Base-by-base conservation (phyloP, 129 eudicot species). In the Pseudognaphalium luteoalbum region DNA sequence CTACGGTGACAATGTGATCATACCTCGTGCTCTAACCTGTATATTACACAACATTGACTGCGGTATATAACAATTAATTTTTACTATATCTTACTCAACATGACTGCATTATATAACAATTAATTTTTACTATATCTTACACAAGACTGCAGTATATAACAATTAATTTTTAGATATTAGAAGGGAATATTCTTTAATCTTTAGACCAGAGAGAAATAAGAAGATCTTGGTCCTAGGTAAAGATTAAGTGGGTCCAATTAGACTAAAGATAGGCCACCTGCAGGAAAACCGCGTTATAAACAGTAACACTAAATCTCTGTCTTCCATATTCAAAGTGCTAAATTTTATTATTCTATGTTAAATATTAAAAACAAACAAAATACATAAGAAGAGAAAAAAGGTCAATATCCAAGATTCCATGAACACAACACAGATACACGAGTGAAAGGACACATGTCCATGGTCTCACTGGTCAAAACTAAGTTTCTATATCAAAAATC, bases 221-320 rank as follows among this genome's bases (percentile, higher is more conserved):
- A 50, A 21, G 58, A 57, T 12, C 34, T 10, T 71, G 28, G 67
- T 79, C 78, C 73, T 64, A 79, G 68, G 58, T 28, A 50, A 72
- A 72, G 78, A 79, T 71, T 50, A 37, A 34, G 83, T 74, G 76
- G 84, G 15, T 16, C 80, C 80, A 75, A 65, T 47, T 28, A 61
- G 73, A 75, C 3, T 65, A 61, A 50, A 19, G 71, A 69, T 15
- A 68, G 30, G 80, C 65, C 81, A 81, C 77, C 81, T 81, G 72
- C 75, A 70, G 44, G 59, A 66, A 81, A 74, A 58, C 76, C 84
- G 84, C 76, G 84, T 81, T 51, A 75, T 17, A 68, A 81, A 81
- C 80, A 81, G 84, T 70, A 62, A 21, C 68, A 68, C 50, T 56
- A 25, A 10, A 64, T 79, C 76, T 70, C 78, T 64, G 68, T 79